A percentile compares a stretch with the other conserved stretches of the same genome.
phyloP scores from a whole-genome alignment of 768 basidiomycete genomes.

The Lanmaoa pseudosensibilis region DNA sequence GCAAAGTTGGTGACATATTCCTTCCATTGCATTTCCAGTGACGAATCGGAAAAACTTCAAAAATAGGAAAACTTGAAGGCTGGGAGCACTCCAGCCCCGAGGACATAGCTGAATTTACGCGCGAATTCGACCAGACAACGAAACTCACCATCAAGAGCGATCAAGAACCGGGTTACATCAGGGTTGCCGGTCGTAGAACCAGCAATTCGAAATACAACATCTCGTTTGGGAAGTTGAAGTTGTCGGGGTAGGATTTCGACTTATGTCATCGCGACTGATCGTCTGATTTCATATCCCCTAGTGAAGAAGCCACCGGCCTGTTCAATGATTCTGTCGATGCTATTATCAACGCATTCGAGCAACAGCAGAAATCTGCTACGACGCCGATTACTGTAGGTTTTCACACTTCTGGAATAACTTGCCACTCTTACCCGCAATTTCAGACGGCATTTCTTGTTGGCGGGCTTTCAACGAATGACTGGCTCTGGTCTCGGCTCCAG shows the following conservation, averaged over 20 bases:
- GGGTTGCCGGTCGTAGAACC: constrained; percentile 2
- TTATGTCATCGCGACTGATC: too few relatives aligned
- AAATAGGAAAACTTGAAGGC: constrained; percentile 3
- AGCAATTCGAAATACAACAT: neutral
- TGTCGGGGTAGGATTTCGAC: constrained; percentile 8
- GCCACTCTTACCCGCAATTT: neutral
- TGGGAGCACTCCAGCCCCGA: neutral
- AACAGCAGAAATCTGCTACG: constrained; percentile 1
- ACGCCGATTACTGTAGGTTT: constrained; percentile 1
- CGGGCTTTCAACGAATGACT: constrained; percentile 7
- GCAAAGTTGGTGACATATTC: constrained; percentile 27
- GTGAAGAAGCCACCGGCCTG: constrained; percentile 9
- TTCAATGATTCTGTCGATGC: constrained; percentile 10
- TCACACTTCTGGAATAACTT: neutral
- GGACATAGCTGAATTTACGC: neutral
- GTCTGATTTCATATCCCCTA: neutral
- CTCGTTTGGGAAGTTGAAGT: constrained; percentile 4
- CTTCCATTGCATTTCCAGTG: neutral
- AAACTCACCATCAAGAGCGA: constrained; percentile 6
- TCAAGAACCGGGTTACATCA: constrained; percentile 10
- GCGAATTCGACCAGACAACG: constrained; percentile 4
- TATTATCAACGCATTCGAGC: constrained; percentile 12
- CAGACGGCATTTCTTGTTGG: constrained; percentile 19
- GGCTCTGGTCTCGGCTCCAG: constrained; percentile 13
- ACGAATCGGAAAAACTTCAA: neutral